Evolutionary conservation across 257 asterid species (phyloP).

Genomic region (Solanum corneliomulleri): DNA sequence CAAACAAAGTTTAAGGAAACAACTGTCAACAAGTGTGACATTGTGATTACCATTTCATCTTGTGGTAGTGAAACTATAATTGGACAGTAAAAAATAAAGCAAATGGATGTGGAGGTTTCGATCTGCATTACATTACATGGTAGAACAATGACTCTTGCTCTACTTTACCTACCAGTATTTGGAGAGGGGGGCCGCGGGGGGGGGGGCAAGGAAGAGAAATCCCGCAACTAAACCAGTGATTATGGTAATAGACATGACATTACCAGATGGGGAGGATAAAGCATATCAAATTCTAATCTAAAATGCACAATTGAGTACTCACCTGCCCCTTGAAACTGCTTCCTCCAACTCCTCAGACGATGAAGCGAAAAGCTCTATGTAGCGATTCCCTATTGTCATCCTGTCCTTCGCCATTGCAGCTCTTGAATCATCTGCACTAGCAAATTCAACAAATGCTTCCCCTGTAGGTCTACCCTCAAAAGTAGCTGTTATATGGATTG

Average conservation of each 20-base stretch:
- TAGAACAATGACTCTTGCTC: neutral
- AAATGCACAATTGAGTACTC: neutral
- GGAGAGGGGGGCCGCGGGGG: too few species aligned
- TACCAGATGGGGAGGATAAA: neutral
- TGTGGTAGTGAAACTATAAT: neutral
- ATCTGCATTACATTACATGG: neutral
- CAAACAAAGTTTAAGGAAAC: neutral
- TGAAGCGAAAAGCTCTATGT: conserved; percentile 85
- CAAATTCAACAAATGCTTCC: conserved; percentile 93
- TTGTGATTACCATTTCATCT: neutral
- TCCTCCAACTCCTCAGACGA: conserved; percentile 84
- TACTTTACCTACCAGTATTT: neutral
- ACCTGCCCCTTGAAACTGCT: conserved; percentile 87
- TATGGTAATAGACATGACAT: neutral
- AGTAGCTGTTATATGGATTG: conserved; percentile 55
- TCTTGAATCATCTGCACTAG: conserved; percentile 67
- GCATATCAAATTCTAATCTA: neutral
- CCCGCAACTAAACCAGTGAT: neutral
- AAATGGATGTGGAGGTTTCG: neutral
- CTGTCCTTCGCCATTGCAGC: conserved; percentile 94
- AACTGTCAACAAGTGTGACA: neutral
- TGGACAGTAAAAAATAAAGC: neutral
- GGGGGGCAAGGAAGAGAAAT: neutral
- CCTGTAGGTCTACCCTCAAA: conserved; percentile 89
- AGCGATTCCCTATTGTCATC: conserved; percentile 70